Evolutionary conservation across 192 early-diverging fungal genomes (phyloP).

Genomic region (Umbelopsis ramanniana): DNA sequence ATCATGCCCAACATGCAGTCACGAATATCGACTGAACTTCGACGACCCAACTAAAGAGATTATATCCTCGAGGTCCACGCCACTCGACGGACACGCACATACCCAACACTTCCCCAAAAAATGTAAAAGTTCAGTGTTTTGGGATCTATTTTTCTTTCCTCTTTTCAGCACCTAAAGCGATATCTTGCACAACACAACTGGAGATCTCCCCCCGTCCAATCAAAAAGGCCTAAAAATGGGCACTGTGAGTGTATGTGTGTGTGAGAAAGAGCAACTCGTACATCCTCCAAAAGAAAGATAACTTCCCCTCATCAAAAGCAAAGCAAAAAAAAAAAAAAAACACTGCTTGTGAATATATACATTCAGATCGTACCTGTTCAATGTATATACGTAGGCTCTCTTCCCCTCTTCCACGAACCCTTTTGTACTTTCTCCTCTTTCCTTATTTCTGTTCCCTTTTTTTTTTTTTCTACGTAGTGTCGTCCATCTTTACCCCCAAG

Average conservation of each 20-base stretch:
- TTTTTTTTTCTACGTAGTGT: neutral
- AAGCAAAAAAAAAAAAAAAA: neutral
- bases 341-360: constrained; percentile 3
- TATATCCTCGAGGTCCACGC: neutral
- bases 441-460: neutral
- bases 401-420: neutral
- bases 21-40: constrained; percentile 14
- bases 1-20: constrained; percentile 7
- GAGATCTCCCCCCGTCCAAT: neutral
- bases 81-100: neutral
- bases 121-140: neutral
- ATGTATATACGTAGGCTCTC: neutral
- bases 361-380: neutral
- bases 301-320: neutral
- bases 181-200: neutral
- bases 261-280: neutral
- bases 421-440: neutral
- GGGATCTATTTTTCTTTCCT: neutral
- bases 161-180: neutral
- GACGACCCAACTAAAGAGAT: constrained; percentile 12
- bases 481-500: neutral
- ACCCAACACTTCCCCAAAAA: neutral
- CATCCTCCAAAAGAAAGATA: constrained; percentile 13
- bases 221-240: neutral
- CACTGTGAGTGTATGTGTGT: neutral